phyloP scores from a whole-genome alignment of 805 yeast species.

The Candida montana region DNA sequence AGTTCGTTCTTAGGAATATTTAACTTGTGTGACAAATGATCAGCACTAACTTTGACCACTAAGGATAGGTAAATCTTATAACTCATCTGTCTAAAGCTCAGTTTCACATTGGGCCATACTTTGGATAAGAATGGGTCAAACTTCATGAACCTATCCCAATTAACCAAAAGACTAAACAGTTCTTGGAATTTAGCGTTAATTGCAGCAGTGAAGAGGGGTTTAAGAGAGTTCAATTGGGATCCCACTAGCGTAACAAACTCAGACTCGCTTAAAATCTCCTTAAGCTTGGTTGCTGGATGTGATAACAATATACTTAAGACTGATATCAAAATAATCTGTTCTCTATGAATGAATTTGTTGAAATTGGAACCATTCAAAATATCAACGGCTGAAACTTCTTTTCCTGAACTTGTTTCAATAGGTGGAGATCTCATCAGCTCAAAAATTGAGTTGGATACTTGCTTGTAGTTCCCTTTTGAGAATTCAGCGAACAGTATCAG shows the following conservation, averaged over 20 bases:
- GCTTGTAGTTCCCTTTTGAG: conserved; percentile 18
- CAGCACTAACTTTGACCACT: conserved; percentile 16
- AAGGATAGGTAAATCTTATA: conserved; percentile 30
- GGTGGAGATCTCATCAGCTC: conserved; percentile 15
- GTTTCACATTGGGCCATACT: conserved; percentile 22
- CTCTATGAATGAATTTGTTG: conserved; percentile 17
- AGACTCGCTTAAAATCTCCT: conserved; percentile 14
- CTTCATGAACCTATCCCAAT: conserved; percentile 12
- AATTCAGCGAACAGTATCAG: conserved; percentile 23
- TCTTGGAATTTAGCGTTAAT: conserved; percentile 24
- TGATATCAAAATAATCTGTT: conserved; percentile 18
- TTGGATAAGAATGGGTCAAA: conserved; percentile 18
- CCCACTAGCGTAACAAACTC: conserved; percentile 19
- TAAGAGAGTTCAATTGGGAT: conserved; percentile 17
- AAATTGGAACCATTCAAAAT: conserved; percentile 16
- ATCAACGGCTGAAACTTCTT: conserved; percentile 15
- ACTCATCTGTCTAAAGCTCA: conserved; percentile 26
- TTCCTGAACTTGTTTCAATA: conserved; percentile 16
- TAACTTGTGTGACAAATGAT: conserved; percentile 16
- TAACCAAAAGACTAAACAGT: conserved; percentile 15
- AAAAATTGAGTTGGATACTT: conserved; percentile 13
- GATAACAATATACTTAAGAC: conserved; percentile 19
- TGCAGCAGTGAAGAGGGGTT: conserved; percentile 20
- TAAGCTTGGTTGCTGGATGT: conserved; percentile 14
- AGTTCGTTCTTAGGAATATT: conserved; percentile 14